phyloP scores from a whole-genome alignment of 768 basidiomycete genomes.

The Amanita thiersii region DNA sequence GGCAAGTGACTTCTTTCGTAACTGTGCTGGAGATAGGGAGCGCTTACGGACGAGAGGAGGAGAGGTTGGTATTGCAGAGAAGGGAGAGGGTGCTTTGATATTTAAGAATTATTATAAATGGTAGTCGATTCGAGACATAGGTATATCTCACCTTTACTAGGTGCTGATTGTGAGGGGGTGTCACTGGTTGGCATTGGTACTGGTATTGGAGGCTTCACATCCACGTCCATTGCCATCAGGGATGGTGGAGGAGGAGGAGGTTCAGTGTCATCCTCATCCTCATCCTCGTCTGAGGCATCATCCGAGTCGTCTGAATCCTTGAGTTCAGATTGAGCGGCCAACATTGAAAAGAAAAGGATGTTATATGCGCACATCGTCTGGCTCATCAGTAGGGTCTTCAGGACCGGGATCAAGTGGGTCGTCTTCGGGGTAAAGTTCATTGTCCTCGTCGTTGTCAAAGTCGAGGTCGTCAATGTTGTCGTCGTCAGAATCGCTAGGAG shows the following conservation, averaged over 20 bases:
- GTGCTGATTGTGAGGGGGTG: slow-evolving; percentile 7
- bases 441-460: slow-evolving; percentile 43
- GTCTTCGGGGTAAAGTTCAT: slow-evolving; percentile 31
- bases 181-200: slow-evolving; percentile 9
- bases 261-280: slow-evolving; percentile 33
- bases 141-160: neutral
- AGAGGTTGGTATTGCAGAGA: slow-evolving; percentile 18
- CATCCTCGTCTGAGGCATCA: slow-evolving; percentile 39
- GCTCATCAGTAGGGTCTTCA: slow-evolving; percentile 61
- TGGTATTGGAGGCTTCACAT: slow-evolving; percentile 16
- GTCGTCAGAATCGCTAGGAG: slow-evolving; percentile 55
- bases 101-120: slow-evolving; percentile 2
- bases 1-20: slow-evolving; percentile 39
- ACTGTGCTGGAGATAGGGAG: slow-evolving; percentile 47
- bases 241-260: slow-evolving; percentile 2
- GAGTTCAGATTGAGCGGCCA: slow-evolving; percentile 6
- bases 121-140: slow-evolving; percentile 2
- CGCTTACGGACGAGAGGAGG: slow-evolving; percentile 27
- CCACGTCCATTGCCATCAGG: slow-evolving; percentile 18
- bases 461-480: slow-evolving; percentile 54
- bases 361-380: slow-evolving; percentile 59
- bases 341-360: slow-evolving; percentile 7
- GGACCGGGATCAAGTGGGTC: slow-evolving; percentile 30
- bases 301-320: slow-evolving; percentile 60
- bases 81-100: slow-evolving; percentile 8